Evolutionary conservation across 768 basidiomycete genomes (phyloP).

Genomic region (Phylloporus arenicola): DNA sequence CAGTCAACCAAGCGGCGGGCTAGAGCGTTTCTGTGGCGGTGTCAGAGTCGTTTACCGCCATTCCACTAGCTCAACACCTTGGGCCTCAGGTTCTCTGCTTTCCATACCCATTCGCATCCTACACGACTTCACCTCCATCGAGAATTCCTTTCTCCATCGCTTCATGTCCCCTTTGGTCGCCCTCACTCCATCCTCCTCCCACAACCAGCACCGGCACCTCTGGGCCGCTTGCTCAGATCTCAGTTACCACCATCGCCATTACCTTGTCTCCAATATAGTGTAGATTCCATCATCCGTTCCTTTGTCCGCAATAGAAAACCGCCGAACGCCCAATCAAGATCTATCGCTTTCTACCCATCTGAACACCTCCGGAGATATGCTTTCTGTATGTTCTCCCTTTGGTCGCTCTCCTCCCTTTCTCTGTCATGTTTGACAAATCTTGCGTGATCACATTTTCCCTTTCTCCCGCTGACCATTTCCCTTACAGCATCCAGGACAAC

Average conservation of each 20-base stretch:
- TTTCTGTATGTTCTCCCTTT: slow-evolving; percentile 7
- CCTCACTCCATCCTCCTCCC: background rate
- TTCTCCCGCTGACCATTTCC: slow-evolving; percentile 3
- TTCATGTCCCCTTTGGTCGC: slow-evolving; percentile 3
- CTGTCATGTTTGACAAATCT: slow-evolving; percentile 11
- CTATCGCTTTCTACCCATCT: slow-evolving; percentile 5
- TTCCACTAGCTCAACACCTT: no score
- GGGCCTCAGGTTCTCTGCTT: no score
- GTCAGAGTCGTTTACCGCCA: no score
- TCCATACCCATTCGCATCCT: slow-evolving; percentile 10
- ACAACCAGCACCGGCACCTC: no score
- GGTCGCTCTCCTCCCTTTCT: slow-evolving; percentile 10
- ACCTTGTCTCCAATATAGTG: no score
- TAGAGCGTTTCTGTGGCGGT: no score
- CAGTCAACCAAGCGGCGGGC: no score
- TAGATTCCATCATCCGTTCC: no score
- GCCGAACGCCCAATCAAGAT: slow-evolving; percentile 18
- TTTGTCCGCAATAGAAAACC: slow-evolving; percentile 24
- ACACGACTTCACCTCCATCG: slow-evolving; percentile 5
- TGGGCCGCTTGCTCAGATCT: slow-evolving; percentile 1
- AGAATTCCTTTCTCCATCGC: slow-evolving; percentile 14
- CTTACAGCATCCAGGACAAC: slow-evolving; percentile 8
- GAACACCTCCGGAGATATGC: slow-evolving; percentile 25
- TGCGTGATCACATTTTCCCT: slow-evolving; percentile 7
- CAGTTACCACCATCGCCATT: background rate